These are phyloP conservation scores for Cercospora canescens DNA, from an alignment of 2,329 filamentous ascomycete species.

Conservation along the genomic window DNA sequence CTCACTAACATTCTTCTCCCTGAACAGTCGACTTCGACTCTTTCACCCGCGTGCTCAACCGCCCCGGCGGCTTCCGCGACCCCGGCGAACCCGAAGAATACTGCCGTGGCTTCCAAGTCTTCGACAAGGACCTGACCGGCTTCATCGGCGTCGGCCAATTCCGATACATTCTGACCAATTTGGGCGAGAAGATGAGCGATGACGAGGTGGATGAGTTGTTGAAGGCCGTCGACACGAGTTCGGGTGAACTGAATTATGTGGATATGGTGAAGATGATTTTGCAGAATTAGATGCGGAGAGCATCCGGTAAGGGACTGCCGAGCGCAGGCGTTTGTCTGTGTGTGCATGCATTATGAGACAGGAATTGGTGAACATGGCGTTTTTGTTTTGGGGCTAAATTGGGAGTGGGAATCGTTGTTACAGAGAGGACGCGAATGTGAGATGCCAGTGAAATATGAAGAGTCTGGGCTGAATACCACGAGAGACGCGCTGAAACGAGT, in stretches of 20 bases:
- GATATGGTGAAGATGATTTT: constrained; percentile 45
- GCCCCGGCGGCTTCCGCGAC: constrained; percentile 96
- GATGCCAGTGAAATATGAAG: background rate
- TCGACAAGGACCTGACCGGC: constrained; percentile 98
- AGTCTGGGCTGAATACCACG: background rate
- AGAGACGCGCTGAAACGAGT: background rate
- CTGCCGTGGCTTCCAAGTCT: constrained; percentile 97
- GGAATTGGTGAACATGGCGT: background rate
- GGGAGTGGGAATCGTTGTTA: background rate
- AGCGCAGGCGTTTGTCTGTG: background rate
- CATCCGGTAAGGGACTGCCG: background rate
- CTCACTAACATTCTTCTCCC: constrained; percentile 5
- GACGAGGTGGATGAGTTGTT: constrained; percentile 98
- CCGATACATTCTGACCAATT: constrained; percentile 93
- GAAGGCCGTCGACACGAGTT: constrained; percentile 95
- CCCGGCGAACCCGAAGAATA: constrained; percentile 98
- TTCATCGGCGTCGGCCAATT: constrained; percentile 97
- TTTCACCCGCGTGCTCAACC: constrained; percentile 95
- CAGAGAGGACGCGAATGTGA: background rate
- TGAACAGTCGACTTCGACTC: constrained; percentile 89
- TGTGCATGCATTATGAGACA: constrained; percentile 3
- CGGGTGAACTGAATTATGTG: constrained; percentile 95
- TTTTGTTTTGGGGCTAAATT: background rate
- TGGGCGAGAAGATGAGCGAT: constrained; percentile 99
- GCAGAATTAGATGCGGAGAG: constrained; percentile 32